A percentile compares a stretch with the other conserved stretches of the same genome.
Conservation (phyloP, 2,329 filamentous ascomycete species). For the Corniculantispora saksenae region DNA sequence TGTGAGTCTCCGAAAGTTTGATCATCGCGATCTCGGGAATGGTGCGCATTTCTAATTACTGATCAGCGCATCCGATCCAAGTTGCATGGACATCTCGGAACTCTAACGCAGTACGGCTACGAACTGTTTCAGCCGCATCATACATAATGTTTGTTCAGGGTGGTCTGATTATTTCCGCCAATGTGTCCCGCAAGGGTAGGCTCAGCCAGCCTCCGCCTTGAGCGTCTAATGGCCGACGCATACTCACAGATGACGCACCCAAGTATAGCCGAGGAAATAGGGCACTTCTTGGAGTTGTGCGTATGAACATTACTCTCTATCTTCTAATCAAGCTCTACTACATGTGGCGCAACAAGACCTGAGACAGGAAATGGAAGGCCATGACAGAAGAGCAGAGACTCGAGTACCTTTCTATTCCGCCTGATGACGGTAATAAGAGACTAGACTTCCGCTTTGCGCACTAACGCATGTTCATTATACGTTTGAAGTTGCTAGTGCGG, state of each 20-base stretch:
- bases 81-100: constrained; percentile 61
- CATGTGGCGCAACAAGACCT: constrained; percentile 45
- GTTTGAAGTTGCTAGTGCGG: no score
- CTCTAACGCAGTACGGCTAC: constrained; percentile 57
- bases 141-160: constrained; percentile 52
- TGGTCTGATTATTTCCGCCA: constrained; percentile 33
- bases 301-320: constrained; percentile 51
- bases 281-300: constrained; percentile 48
- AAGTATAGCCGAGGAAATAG: constrained; percentile 47
- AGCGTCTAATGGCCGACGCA: background rate
- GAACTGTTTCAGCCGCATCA: constrained; percentile 57
- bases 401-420: constrained; percentile 38
- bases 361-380: constrained; percentile 46
- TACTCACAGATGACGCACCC: constrained; percentile 29
- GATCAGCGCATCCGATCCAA: constrained; percentile 49
- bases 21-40: background rate
- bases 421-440: constrained; percentile 46
- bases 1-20: constrained; percentile 21
- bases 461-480: no score
- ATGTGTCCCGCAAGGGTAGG: constrained; percentile 29
- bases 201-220: constrained; percentile 27
- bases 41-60: background rate
- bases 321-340: constrained; percentile 55
- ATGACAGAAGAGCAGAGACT: constrained; percentile 45
- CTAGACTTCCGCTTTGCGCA: constrained; percentile 46